Evolutionary conservation across 2,329 filamentous ascomycete species (phyloP).

Genomic region (Neopestalotiopsis sp.): DNA sequence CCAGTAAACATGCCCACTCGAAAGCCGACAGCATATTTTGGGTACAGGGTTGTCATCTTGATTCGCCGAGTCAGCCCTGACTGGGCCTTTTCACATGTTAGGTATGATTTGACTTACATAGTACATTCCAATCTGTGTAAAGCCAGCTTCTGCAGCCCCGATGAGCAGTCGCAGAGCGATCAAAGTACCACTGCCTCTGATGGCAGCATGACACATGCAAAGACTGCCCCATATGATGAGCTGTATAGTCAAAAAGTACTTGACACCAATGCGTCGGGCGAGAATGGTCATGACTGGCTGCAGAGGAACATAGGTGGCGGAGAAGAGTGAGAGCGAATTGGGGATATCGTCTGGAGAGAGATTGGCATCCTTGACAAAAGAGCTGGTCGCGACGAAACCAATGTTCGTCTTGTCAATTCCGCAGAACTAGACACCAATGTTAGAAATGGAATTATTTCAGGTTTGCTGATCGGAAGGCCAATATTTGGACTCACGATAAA

Average conservation of each 20-base stretch:
- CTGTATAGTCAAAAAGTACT: slow-evolving; percentile 22
- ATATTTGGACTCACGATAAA: slow-evolving; percentile 24
- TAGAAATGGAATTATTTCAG: neutral
- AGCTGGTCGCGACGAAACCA: slow-evolving; percentile 30
- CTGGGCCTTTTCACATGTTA: neutral
- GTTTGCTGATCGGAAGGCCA: neutral
- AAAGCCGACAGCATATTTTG: slow-evolving; percentile 26
- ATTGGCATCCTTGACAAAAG: slow-evolving; percentile 29
- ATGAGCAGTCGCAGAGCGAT: slow-evolving; percentile 28
- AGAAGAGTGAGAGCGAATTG: slow-evolving; percentile 30
- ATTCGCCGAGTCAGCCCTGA: neutral
- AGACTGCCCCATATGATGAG: slow-evolving; percentile 27
- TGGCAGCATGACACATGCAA: slow-evolving; percentile 29
- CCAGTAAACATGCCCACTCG: slow-evolving; percentile 26
- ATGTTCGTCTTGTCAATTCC: slow-evolving; percentile 32
- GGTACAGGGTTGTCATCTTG: slow-evolving; percentile 26
- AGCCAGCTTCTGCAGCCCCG: slow-evolving; percentile 28
- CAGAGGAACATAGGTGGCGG: slow-evolving; percentile 29
- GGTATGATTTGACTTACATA: slow-evolving; percentile 8
- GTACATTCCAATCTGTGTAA: slow-evolving; percentile 29
- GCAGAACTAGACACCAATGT: slow-evolving; percentile 22
- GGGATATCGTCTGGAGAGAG: slow-evolving; percentile 27
- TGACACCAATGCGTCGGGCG: slow-evolving; percentile 27
- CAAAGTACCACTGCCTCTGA: slow-evolving; percentile 21
- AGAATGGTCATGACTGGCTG: slow-evolving; percentile 30